These are phyloP conservation scores for Orbilia oligospora DNA, from an alignment of 2,329 filamentous ascomycete genomes.

Conservation along the genomic window DNA sequence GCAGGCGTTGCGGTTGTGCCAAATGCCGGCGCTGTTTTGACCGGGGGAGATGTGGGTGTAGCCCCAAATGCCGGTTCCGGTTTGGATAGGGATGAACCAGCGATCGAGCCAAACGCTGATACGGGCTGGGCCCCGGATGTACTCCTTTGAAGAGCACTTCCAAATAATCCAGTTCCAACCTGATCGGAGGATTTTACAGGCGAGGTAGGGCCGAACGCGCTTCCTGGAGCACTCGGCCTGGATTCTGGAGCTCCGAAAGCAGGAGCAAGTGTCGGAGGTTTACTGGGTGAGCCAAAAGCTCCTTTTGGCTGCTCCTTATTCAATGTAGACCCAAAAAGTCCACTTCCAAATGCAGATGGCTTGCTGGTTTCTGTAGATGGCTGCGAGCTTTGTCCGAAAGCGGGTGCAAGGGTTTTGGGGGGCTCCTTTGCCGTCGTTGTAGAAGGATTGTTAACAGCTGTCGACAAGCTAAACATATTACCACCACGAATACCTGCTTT, in stretches of 20 bases:
- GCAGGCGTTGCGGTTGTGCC: neutral
- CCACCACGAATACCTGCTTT: slow-evolving; percentile 47
- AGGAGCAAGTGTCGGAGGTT: slow-evolving; percentile 45
- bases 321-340: slow-evolving; percentile 52
- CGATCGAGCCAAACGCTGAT: slow-evolving; percentile 30
- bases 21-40: slow-evolving; percentile 24
- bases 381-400: slow-evolving; percentile 45
- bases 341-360: slow-evolving; percentile 46
- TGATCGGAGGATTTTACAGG: slow-evolving; percentile 27
- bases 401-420: slow-evolving; percentile 43
- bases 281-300: slow-evolving; percentile 33
- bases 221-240: slow-evolving; percentile 23
- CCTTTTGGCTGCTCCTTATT: slow-evolving; percentile 55
- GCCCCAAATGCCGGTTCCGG: slow-evolving; percentile 5
- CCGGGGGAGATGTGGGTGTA: neutral
- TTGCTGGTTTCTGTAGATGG: slow-evolving; percentile 24
- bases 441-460: slow-evolving; percentile 2
- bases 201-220: slow-evolving; percentile 45
- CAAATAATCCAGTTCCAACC: slow-evolving; percentile 52
- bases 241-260: slow-evolving; percentile 44
- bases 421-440: slow-evolving; percentile 42
- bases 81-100: neutral
- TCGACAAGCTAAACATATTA: slow-evolving; percentile 56
- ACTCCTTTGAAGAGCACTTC: slow-evolving; percentile 48
- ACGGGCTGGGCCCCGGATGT: slow-evolving; percentile 35